phyloP scores from a whole-genome alignment of 176 grass and related monocot species.

The Microstegium vimineum region DNA sequence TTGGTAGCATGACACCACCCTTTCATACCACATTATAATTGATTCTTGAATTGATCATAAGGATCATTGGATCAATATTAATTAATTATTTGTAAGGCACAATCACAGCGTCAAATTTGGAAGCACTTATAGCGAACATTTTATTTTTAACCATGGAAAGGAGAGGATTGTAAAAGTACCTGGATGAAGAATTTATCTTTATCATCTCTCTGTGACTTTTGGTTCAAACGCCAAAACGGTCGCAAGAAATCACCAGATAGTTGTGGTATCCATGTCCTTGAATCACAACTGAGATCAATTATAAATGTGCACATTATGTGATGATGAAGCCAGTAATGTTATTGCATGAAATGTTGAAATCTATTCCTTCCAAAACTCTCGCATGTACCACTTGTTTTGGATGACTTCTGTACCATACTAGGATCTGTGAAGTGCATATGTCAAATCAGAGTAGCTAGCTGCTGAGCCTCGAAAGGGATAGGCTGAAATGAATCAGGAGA shows the following conservation, averaged over 20 bases:
- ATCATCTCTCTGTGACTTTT: not conserved
- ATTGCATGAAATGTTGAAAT: not conserved
- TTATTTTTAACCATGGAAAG: not conserved
- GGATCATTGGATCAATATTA: not conserved
- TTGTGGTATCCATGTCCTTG: not conserved
- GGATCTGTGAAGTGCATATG: not conserved
- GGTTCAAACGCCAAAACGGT: not conserved
- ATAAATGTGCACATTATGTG: not conserved
- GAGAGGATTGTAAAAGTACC: conserved; percentile 21
- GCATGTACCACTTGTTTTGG: not conserved
- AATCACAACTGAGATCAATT: not conserved
- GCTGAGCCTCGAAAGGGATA: not conserved
- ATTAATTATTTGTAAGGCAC: not conserved
- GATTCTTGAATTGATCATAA: not conserved
- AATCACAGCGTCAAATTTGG: not conserved
- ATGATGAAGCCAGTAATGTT: not conserved
- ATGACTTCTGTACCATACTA: not conserved
- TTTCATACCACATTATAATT: not conserved
- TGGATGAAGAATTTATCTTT: conserved; percentile 13
- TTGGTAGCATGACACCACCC: not conserved
- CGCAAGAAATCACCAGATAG: not conserved
- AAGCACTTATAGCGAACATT: not conserved
- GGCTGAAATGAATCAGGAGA: not conserved
- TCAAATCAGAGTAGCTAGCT: not conserved
- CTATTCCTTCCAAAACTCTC: not conserved